phyloP scores from a whole-genome alignment of 169 alveolate species.

The Cryptosporidium parvum region DNA sequence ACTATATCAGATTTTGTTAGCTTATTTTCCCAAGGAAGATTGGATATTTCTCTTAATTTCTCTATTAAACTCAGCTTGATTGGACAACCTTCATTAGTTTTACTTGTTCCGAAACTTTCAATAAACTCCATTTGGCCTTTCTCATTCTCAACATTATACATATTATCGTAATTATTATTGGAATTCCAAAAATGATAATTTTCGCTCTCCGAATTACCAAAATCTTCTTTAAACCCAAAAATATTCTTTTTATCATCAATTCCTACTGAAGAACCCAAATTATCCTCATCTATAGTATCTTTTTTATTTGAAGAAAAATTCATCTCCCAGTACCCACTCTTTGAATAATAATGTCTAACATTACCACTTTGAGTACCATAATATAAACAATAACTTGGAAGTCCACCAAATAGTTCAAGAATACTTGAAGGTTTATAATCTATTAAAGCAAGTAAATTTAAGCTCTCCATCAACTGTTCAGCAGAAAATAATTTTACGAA shows the following conservation, averaged over 20 bases:
- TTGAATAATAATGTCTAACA: neutral
- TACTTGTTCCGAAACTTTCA: neutral
- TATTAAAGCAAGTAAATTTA: constrained; percentile 41
- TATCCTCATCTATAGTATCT: neutral
- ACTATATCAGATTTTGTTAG: constrained; percentile 28
- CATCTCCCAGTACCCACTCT: constrained; percentile 10
- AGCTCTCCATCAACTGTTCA: constrained; percentile 22
- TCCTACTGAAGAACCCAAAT: neutral
- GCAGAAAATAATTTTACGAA: constrained; percentile 29
- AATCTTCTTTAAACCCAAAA: neutral
- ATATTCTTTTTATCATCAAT: neutral
- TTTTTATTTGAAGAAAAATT: neutral
- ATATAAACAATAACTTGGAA: neutral
- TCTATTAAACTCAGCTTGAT: constrained; percentile 29
- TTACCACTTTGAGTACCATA: constrained; percentile 1
- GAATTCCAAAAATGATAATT: neutral
- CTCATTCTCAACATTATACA: neutral
- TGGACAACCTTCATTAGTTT: constrained; percentile 2
- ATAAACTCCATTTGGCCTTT: neutral
- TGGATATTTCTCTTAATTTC: neutral
- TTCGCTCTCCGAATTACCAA: neutral
- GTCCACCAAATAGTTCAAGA: constrained; percentile 52
- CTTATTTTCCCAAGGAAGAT: constrained; percentile 53
- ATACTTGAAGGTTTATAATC: constrained; percentile 15
- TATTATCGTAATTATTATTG: neutral